Base-by-base conservation (phyloP, 768 basidiomycete species). In the Termitomyces sp. region DNA sequence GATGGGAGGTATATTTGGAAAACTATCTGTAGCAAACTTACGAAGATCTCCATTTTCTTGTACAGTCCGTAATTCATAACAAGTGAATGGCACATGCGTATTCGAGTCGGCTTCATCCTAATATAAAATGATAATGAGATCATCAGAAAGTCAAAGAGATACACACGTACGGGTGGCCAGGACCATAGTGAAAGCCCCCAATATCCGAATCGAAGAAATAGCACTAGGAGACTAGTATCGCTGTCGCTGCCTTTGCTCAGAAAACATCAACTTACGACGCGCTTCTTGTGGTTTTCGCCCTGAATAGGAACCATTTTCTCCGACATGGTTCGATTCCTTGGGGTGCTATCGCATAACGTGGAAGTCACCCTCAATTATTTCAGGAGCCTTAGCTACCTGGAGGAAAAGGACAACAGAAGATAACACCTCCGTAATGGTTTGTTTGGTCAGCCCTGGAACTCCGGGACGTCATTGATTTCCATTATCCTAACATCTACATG, bases 151-250 rank as follows among this genome's bases (percentile, higher is more conserved):
- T 60, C 27, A 34, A 39, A 16, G 4, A 52, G 56, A 16, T 48
- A 10, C 9, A 29, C 39, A 42, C 59, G 47, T 42, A 92, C 87
- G 94, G 93, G 71, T 98, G 94, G 6, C 94, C 95, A 57, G 89
- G 93, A n/a, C 94, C 94, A 86, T 97, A 95, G 72, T 98, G 97
- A 70, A 98, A 99, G 52, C 97, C 96, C 24, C 97, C 96, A 71
- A 99, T 95, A 70, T 99, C 96, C 32, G 94, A 96, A 74, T 99
- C 96, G 76, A 95, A 99, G 80, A 99, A 99, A 79, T 99, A 99
- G 70, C 96, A 98, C 91, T 97, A 57, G 22, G 51, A 55, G 22
- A 43, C 54, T 59, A 58, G 62, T 64, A 60, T 37, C 20, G 46
- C 18, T 46, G 34, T 31, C 16, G 14, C 18, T 32, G n/a, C 16